Conservation (phyloP, 345 rosid species). For the Kandelia obovata region DNA sequence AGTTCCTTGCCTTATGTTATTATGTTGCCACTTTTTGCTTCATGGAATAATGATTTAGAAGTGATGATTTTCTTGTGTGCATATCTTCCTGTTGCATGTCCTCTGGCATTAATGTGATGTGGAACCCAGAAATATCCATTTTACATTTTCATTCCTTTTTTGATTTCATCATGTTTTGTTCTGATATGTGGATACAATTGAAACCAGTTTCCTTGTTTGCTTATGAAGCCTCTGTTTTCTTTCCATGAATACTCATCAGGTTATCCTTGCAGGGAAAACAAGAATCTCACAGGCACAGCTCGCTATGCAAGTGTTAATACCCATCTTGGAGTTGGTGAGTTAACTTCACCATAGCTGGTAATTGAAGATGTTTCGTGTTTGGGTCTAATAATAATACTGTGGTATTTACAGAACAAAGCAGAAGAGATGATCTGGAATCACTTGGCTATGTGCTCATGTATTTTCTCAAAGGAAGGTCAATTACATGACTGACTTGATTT, state of each 20-base stretch:
- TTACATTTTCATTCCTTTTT: neutral
- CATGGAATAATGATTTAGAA: too few species aligned
- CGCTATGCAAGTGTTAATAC: conserved; percentile 97
- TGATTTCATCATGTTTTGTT: too few species aligned
- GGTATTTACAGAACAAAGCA: conserved; percentile 76
- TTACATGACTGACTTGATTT: neutral
- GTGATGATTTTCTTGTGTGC: too few species aligned
- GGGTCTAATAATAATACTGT: conserved; percentile 2
- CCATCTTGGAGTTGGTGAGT: conserved; percentile 93
- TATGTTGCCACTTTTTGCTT: too few species aligned
- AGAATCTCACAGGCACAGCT: conserved; percentile 97
- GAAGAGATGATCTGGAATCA: conserved; percentile 98
- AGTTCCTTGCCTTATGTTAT: too few species aligned
- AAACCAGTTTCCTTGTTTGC: neutral
- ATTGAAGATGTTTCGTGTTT: neutral
- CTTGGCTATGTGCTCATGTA: conserved; percentile 98
- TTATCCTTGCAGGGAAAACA: conserved; percentile 72
- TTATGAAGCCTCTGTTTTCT: conserved; percentile 5
- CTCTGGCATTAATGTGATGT: too few species aligned
- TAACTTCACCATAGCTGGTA: neutral
- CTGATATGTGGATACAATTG: too few species aligned
- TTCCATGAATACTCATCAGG: neutral
- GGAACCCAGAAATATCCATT: too few species aligned
- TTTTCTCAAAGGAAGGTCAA: conserved; percentile 89
- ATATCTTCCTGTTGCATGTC: too few species aligned